phyloP scores from a whole-genome alignment of 441 rosid species.

The Hypseocharis bilobata region DNA sequence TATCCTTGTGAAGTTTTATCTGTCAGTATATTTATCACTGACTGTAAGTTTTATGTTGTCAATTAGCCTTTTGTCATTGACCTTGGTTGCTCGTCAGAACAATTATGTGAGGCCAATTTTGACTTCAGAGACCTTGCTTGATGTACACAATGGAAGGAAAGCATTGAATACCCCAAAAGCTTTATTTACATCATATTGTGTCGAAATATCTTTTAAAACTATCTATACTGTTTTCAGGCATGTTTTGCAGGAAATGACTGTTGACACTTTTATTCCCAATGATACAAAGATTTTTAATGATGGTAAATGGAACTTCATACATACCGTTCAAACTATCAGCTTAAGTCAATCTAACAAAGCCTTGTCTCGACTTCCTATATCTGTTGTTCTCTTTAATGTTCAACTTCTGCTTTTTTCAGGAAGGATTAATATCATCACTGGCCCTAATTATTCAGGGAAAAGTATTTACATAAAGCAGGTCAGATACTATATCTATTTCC shows the following conservation, averaged over 20 bases:
- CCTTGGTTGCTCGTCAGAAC: slow-evolving; percentile 81
- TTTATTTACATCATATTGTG: neutral
- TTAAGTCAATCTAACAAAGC: slow-evolving; percentile 10
- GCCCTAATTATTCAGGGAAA: slow-evolving; percentile 97
- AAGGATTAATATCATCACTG: slow-evolving; percentile 73
- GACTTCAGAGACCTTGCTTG: slow-evolving; percentile 57
- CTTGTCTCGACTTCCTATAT: slow-evolving; percentile 17
- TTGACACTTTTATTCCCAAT: slow-evolving; percentile 89
- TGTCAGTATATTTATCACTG: slow-evolving; percentile 11
- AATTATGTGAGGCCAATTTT: slow-evolving; percentile 77
- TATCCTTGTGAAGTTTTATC: neutral
- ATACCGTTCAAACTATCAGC: slow-evolving; percentile 11
- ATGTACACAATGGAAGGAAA: slow-evolving; percentile 82
- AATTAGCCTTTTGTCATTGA: slow-evolving; percentile 67
- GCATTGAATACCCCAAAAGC: slow-evolving; percentile 2
- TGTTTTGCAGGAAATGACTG: slow-evolving; percentile 95
- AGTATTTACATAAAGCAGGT: slow-evolving; percentile 96
- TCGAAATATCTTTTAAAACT: neutral
- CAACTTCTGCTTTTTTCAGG: slow-evolving; percentile 42
- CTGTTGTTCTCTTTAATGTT: slow-evolving; percentile 15
- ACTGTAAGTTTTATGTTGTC: slow-evolving; percentile 19
- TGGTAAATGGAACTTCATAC: slow-evolving; percentile 36
- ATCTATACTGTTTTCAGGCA: slow-evolving; percentile 45
- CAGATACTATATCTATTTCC: slow-evolving; percentile 12
- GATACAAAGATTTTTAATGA: slow-evolving; percentile 56